A percentile compares a stretch with the other conserved stretches of the same genome.
Conservation (phyloP, 2,329 filamentous ascomycete genomes). For the Periglandula ipomoeae region DNA sequence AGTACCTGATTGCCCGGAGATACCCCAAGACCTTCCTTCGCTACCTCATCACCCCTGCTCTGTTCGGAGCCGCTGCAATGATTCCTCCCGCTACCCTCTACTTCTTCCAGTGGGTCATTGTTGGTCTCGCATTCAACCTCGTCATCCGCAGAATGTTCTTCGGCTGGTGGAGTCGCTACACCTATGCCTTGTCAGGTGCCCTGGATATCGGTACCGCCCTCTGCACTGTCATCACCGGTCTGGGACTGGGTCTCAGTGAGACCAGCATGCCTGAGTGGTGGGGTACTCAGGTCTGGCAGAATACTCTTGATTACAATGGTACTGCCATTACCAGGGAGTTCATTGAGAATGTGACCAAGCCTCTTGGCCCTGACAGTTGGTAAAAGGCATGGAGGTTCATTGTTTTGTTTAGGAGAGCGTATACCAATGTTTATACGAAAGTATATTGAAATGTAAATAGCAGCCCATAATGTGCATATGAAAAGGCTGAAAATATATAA, state of each 20-base stretch:
- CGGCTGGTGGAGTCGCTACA: constrained; percentile 50
- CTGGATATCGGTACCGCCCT: constrained; percentile 50
- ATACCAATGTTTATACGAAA: too few relatives aligned
- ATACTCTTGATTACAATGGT: constrained; percentile 22
- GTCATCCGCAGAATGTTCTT: constrained; percentile 38
- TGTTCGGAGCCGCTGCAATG: constrained; percentile 40
- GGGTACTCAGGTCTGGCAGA: constrained; percentile 23
- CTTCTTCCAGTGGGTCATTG: constrained; percentile 44
- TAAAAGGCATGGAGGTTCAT: constrained; percentile 5
- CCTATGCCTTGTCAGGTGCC: constrained; percentile 49
- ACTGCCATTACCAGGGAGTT: constrained; percentile 20
- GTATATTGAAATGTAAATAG: neutral
- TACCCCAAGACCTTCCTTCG: constrained; percentile 37
- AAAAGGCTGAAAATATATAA: neutral
- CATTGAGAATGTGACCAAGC: constrained; percentile 16
- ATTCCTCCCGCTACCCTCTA: constrained; percentile 48
- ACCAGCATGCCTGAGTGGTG: constrained; percentile 40
- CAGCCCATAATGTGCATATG: constrained; percentile 1
- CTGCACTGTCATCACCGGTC: constrained; percentile 43
- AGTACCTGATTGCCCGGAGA: constrained; percentile 37
- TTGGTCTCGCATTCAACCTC: constrained; percentile 47
- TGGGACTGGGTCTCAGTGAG: constrained; percentile 36
- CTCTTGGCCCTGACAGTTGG: constrained; percentile 20
- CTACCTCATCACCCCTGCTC: constrained; percentile 42
- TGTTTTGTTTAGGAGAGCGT: neutral